These are phyloP conservation scores for Fusarium vanettenii DNA, from an alignment of 2,329 filamentous ascomycete species.

Conservation along the genomic window DNA sequence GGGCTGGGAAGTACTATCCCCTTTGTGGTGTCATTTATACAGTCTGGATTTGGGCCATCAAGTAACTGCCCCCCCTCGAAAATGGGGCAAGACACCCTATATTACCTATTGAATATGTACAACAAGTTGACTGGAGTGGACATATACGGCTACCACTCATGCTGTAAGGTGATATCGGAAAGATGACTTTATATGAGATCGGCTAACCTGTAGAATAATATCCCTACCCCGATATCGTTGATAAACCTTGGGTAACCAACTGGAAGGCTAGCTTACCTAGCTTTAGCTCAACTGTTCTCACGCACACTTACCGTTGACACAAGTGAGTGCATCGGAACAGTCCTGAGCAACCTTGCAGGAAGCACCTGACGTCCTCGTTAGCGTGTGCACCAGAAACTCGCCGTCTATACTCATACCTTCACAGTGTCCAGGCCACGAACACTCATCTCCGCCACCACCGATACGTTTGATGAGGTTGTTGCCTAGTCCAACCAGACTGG, in stretches of 20 bases:
- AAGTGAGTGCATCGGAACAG: background rate
- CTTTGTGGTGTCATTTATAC: no score
- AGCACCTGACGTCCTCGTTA: background rate
- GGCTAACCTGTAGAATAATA: background rate
- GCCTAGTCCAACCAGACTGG: constrained; percentile 4
- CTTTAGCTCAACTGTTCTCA: background rate
- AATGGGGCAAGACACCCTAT: background rate
- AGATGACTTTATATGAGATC: background rate
- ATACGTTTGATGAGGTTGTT: constrained; percentile 8
- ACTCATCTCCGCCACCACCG: background rate
- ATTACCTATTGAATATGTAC: background rate
- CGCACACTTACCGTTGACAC: background rate
- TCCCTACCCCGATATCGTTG: background rate
- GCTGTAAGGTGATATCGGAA: background rate
- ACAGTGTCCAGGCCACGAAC: constrained; percentile 6
- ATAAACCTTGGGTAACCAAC: background rate
- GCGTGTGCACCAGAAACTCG: background rate
- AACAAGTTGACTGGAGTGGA: background rate
- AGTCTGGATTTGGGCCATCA: background rate
- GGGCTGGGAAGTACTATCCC: no score
- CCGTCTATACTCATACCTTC: background rate
- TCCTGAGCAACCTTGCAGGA: constrained; percentile 6
- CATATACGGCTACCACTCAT: background rate
- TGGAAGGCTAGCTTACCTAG: background rate
- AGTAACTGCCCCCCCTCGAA: background rate